Conservation (phyloP, 768 basidiomycete genomes). For the Termitomyces sp. region DNA sequence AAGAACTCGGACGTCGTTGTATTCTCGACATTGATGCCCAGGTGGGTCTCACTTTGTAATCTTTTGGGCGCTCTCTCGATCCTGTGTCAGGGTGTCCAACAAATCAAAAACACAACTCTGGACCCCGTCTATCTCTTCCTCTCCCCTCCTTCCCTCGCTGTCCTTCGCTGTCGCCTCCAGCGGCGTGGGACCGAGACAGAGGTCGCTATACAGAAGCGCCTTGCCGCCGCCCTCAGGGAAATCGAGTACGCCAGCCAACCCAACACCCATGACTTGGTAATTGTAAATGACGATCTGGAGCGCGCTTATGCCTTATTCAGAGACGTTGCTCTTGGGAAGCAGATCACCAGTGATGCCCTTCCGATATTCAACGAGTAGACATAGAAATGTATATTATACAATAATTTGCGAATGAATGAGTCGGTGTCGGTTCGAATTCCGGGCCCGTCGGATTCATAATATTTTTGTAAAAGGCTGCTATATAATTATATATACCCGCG, state of each 20-base stretch:
- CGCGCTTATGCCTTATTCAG: conserved; percentile 77
- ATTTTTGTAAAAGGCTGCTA: background rate
- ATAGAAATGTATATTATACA: background rate
- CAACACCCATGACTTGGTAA: conserved; percentile 71
- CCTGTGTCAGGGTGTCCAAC: conserved; percentile 73
- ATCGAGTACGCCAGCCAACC: conserved; percentile 79
- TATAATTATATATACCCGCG: background rate
- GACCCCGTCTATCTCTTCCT: conserved; percentile 90
- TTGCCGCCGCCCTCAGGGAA: conserved; percentile 75
- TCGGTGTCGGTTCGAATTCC: background rate
- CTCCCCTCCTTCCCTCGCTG: conserved; percentile 77
- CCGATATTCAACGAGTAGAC: conserved; percentile 54
- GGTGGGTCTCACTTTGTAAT: conserved; percentile 38
- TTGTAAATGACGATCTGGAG: conserved; percentile 89
- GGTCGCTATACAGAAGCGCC: conserved; percentile 64
- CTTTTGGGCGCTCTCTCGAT: conserved; percentile 7
- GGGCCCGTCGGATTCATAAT: background rate
- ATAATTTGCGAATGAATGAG: background rate
- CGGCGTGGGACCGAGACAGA: conserved; percentile 84
- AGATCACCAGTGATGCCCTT: conserved; percentile 53
- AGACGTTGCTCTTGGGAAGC: conserved; percentile 68
- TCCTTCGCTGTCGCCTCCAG: conserved; percentile 64
- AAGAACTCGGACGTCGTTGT: conserved; percentile 69
- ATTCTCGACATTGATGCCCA: conserved; percentile 96
- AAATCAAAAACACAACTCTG: conserved; percentile 79